These are phyloP conservation scores for Coemansia sp. DNA, from an alignment of 192 early-diverging fungal species.

Conservation along the genomic window DNA sequence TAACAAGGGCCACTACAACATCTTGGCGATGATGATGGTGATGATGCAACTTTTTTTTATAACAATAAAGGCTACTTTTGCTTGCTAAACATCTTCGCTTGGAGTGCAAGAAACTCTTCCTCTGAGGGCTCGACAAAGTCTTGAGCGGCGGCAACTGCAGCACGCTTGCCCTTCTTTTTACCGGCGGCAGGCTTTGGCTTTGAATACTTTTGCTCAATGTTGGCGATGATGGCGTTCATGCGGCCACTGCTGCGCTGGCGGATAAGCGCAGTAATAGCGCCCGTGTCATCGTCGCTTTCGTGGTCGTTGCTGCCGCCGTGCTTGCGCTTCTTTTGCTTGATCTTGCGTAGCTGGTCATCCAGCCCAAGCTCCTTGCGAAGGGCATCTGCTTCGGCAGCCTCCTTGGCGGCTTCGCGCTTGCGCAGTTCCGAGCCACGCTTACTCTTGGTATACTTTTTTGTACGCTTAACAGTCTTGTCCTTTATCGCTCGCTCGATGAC, in stretches of 20 bases:
- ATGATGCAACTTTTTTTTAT: no score
- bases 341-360: conserved; percentile 60
- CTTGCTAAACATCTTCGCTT: conserved; percentile 60
- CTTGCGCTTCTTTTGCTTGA: conserved; percentile 22
- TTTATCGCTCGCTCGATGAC: conserved; percentile 72
- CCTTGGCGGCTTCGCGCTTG: conserved; percentile 58
- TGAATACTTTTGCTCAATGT: conserved; percentile 61
- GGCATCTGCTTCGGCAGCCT: conserved; percentile 66
- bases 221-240: conserved; percentile 60
- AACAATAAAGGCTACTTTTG: conserved; percentile 16
- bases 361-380: conserved; percentile 62
- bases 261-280: conserved; percentile 62
- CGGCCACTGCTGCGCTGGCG: conserved; percentile 55
- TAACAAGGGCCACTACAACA: conserved; percentile 11
- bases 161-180: conserved; percentile 7
- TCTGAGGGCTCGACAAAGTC: conserved; percentile 57
- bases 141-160: background rate
- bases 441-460: conserved; percentile 60
- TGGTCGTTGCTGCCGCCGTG: conserved; percentile 14
- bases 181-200: conserved; percentile 14
- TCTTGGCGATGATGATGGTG: no score
- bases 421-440: conserved; percentile 59
- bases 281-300: conserved; percentile 36
- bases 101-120: conserved; percentile 67
- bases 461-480: conserved; percentile 56